A percentile compares a stretch with the other conserved stretches of the same genome.
Evolutionary conservation across 495 filamentous ascomycete genomes (phyloP).

Genomic region (Podospora tetraspora): DNA sequence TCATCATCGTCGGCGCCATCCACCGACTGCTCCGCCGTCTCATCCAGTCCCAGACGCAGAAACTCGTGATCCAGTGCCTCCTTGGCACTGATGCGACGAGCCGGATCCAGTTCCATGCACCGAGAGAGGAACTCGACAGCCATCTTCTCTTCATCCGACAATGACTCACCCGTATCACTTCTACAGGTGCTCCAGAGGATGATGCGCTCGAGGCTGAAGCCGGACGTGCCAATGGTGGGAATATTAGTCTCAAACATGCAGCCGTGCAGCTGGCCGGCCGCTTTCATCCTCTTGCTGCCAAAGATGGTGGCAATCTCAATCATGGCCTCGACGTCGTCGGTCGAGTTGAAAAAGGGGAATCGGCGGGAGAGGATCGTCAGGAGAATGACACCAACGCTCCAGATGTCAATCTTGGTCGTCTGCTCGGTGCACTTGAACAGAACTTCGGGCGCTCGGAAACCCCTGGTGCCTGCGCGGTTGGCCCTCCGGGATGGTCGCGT

Average conservation of each 20-base stretch:
- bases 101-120: conserved; percentile 70
- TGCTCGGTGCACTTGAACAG: conserved; percentile 96
- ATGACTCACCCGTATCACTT: conserved; percentile 41
- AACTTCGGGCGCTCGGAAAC: conserved; percentile 94
- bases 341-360: conserved; percentile 97
- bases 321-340: conserved; percentile 93
- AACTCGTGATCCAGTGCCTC: conserved; percentile 76
- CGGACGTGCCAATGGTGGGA: conserved; percentile 77
- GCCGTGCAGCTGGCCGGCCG: conserved; percentile 77
- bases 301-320: conserved; percentile 96
- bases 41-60: conserved; percentile 39
- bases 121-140: conserved; percentile 60
- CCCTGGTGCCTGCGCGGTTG: conserved; percentile 92
- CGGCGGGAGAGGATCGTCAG: conserved; percentile 82
- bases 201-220: conserved; percentile 85
- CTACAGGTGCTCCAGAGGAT: conserved; percentile 81
- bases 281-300: conserved; percentile 75
- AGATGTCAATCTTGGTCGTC: conserved; percentile 94
- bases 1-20: conserved; percentile 37
- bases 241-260: conserved; percentile 83
- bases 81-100: conserved; percentile 62
- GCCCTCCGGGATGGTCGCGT: conserved; percentile 80
- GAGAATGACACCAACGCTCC: conserved; percentile 92
- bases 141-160: conserved; percentile 56
- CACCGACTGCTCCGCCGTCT: conserved; percentile 8